These are phyloP conservation scores for Nemania serpens DNA, from an alignment of 2,329 filamentous ascomycete genomes.

Conservation along the genomic window DNA sequence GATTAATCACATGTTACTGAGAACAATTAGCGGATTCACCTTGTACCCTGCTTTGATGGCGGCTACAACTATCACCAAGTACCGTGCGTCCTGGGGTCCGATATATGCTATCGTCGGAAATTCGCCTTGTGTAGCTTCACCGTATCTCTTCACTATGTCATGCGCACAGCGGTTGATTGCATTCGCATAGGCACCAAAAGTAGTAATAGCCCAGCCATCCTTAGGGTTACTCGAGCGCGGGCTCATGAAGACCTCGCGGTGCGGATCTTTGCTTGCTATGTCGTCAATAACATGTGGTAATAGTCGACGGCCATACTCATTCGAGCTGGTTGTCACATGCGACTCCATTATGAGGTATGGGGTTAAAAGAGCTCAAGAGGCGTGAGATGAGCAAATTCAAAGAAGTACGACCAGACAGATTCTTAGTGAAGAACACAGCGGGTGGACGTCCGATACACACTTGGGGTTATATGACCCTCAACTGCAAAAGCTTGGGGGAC, in stretches of 20 bases:
- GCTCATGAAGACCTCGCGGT: slow-evolving; percentile 39
- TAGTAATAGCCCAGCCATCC: slow-evolving; percentile 45
- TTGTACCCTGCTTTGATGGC: neutral
- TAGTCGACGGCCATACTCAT: slow-evolving; percentile 35
- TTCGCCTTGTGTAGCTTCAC: slow-evolving; percentile 27
- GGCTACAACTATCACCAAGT: slow-evolving; percentile 24
- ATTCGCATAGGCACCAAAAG: slow-evolving; percentile 41
- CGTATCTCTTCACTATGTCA: slow-evolving; percentile 37
- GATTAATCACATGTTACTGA: neutral
- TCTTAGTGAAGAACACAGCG: too few species aligned
- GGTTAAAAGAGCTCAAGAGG: too few species aligned
- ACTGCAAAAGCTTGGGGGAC: too few species aligned
- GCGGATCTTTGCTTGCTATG: slow-evolving; percentile 38
- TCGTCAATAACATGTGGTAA: slow-evolving; percentile 46
- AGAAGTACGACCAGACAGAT: too few species aligned
- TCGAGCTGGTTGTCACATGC: too few species aligned
- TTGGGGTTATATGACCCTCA: too few species aligned
- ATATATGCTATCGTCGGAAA: slow-evolving; percentile 48
- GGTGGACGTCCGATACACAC: too few species aligned
- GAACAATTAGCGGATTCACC: neutral
- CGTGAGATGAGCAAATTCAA: too few species aligned
- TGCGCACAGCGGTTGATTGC: slow-evolving; percentile 45
- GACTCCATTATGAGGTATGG: too few species aligned
- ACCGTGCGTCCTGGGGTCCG: slow-evolving; percentile 41
- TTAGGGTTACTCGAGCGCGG: slow-evolving; percentile 40